Base-by-base conservation (phyloP, 108 stramenopile genomes). In the Mediolabrus comicus region DNA sequence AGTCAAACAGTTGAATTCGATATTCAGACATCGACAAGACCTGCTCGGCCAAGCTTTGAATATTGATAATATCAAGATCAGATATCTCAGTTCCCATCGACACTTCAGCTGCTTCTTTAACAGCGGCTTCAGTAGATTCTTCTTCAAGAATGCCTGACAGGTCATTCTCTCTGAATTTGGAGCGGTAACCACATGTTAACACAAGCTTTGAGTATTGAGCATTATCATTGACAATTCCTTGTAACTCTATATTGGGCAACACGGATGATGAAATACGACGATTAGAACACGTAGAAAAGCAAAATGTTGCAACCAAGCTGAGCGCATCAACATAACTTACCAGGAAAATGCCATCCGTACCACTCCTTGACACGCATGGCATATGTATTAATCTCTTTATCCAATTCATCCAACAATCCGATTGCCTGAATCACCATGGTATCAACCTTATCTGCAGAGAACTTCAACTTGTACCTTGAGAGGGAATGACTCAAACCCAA, bases 341-440 rank as follows among this genome's bases (percentile, higher is more conserved):
- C 82, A 28, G 99, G 99, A 83, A 99, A 99, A 85, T 99, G 99
- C 98, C 98, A 99, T 52, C 98, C 98, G 83, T 98, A 99, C 99
- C 99, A 99, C 85, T 99, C 99, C 79, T 95, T 94, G 16, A 99
- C 98, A 53, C 99, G 81, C 99, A 99, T 99, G 56, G 99, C 99
- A 78, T 99, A 99, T 6, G 97, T 99, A 79, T 99, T 99, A 82
- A 99, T 98, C 86, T 99, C 99, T 89, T 99, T 99, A 81, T 99
- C 99, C 30, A 99, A 84, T 71, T 99, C 98, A 81, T 99, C 99
- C 70, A 99, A 84, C 53, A 99, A 82, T 8, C 97, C 97, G 28
- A 99, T 96, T n/a, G 99, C 98, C 89, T 99, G 99, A 64, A 99
- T 91, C 65, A 99, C 97, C 99, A 99, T 99, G 31, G 97, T 99